Evolutionary conservation across 1,139 yeast genomes (phyloP).

Genomic region (Candida albicans): DNA sequence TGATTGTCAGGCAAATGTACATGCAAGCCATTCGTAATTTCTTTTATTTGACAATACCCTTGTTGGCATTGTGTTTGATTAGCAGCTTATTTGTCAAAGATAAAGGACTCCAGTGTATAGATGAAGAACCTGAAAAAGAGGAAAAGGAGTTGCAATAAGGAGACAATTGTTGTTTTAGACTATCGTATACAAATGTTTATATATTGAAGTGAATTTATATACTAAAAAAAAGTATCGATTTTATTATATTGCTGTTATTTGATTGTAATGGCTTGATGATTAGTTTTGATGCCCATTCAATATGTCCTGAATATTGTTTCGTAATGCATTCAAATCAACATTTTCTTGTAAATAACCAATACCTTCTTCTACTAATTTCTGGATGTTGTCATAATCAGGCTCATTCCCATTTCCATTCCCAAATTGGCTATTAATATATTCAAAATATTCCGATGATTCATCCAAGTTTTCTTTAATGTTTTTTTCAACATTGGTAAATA

Average conservation of each 20-base stretch:
- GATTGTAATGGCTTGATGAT: background rate
- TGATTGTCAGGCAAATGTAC: constrained; percentile 30
- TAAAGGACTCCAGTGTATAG: constrained; percentile 42
- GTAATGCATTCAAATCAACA: constrained; percentile 15
- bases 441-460: constrained; percentile 18
- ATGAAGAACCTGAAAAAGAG: constrained; percentile 25
- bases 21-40: constrained; percentile 38
- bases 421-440: constrained; percentile 22
- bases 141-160: background rate
- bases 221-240: background rate
- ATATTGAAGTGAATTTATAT: too few species aligned
- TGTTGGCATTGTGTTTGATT: constrained; percentile 40
- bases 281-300: constrained; percentile 1
- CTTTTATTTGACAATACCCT: constrained; percentile 44
- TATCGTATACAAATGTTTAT: too few species aligned
- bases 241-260: background rate
- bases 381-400: constrained; percentile 16
- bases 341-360: constrained; percentile 14
- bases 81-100: constrained; percentile 39
- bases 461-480: constrained; percentile 3
- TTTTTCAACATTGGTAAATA: constrained; percentile 6
- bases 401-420: constrained; percentile 11
- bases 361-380: constrained; percentile 19
- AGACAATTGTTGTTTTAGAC: too few species aligned
- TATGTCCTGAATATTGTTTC: constrained; percentile 11